Conservation (phyloP, 257 asterid species). For the Primulina huaijiensis region DNA sequence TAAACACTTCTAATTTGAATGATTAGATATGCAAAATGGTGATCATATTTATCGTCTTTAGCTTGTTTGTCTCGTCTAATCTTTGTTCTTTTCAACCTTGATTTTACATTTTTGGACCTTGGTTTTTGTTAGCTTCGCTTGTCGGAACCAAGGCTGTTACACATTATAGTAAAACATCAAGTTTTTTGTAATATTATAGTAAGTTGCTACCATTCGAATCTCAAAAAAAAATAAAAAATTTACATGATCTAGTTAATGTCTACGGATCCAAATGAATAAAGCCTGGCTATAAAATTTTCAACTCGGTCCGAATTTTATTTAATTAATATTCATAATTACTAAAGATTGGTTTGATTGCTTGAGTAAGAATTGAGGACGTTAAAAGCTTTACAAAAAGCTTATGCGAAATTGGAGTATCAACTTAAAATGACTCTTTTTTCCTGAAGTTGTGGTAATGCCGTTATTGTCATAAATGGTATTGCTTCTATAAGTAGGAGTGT, state of each 20-base stretch:
- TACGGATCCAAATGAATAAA: not conserved
- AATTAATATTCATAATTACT: no score
- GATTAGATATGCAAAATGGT: no score
- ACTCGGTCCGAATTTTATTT: not conserved
- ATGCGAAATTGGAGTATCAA: not conserved
- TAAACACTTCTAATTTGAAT: no score
- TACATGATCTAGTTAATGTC: not conserved
- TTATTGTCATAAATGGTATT: fast-evolving
- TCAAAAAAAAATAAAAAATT: no score
- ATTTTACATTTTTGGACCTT: not conserved
- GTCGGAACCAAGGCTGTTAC: not conserved
- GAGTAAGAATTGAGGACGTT: not conserved
- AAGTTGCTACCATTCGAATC: not conserved
- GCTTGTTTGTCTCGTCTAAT: not conserved
- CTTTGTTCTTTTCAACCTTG: not conserved
- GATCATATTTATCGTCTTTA: no score
- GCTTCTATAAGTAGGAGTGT: no score
- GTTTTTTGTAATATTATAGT: no score
- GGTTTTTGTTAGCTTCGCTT: not conserved
- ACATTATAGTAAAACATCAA: not conserved
- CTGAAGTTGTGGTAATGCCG: not conserved
- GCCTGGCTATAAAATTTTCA: no score
- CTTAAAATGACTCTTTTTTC: not conserved
- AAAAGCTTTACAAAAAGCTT: no score
- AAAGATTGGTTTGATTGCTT: not conserved